phyloP scores from a whole-genome alignment of 73 alveolate species.

The Tetrahymena thermophila region DNA sequence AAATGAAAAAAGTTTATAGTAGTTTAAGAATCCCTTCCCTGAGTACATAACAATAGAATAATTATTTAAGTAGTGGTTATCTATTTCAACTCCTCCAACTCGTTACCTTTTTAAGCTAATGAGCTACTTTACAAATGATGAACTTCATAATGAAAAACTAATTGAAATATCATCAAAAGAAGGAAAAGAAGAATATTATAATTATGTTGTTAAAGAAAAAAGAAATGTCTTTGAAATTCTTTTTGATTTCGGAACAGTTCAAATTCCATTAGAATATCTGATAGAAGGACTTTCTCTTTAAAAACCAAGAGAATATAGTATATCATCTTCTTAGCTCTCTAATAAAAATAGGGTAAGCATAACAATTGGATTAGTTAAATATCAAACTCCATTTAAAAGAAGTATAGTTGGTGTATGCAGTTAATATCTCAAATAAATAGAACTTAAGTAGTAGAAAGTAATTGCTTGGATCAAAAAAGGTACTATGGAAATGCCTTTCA shows the following conservation, averaged over 20 bases:
- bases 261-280: constrained; percentile 58
- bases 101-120: constrained; percentile 56
- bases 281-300: constrained; percentile 44
- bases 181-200: constrained; percentile 71
- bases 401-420: constrained; percentile 67
- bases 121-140: constrained; percentile 56
- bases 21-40: constrained; percentile 9
- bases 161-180: constrained; percentile 54
- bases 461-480: constrained; percentile 51
- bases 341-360: constrained; percentile 20
- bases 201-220: constrained; percentile 69
- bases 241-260: constrained; percentile 52
- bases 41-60: constrained; percentile 15
- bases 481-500: constrained; percentile 41
- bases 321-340: constrained; percentile 36
- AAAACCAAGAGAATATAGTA: constrained; percentile 66
- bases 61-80: constrained; percentile 43
- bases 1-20: not conserved
- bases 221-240: constrained; percentile 66
- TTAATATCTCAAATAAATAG: constrained; percentile 35
- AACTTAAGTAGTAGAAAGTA: not conserved
- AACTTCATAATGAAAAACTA: constrained; percentile 52
- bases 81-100: constrained; percentile 52
- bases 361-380: constrained; percentile 64
- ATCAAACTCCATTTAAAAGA: constrained; percentile 54